Base-by-base conservation (phyloP, 2,329 filamentous ascomycete species). In the Colletotrichum trifolii region DNA sequence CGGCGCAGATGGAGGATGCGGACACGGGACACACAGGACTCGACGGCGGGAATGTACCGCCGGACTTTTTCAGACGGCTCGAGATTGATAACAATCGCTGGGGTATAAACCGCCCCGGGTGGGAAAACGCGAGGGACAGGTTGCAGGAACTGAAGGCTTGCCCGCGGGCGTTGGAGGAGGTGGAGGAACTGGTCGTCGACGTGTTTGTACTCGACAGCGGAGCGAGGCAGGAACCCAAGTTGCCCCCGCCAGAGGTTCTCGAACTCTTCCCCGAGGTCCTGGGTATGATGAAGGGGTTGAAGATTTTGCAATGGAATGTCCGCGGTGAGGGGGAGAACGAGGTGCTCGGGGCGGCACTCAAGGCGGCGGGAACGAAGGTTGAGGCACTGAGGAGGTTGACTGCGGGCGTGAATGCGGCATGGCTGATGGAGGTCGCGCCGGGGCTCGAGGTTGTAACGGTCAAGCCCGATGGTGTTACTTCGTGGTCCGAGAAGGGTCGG, bases 251-350 rank as follows among this genome's bases (percentile, higher is more conserved):
- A 1, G 25, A 34, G 1, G 1, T 63, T 1, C 53, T 46, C 17
- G n/a, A 6, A 1, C 7, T 52, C 0, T 63, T 63, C 6, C 45
- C 15, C 12, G 46, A 57, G 3, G 54, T 58, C 0, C 17, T 58
- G 46, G 12, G 45, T 0, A 42, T 4, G 11, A 63, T 58, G 60
- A n/a, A 3, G 15, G 39, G 34, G 0, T 3, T 63, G 54, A 35
- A 15, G 12, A 63, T 7, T 54, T 10, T 63, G 1, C 45, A 63
- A 8, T 63, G 54, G 60, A 38, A 12, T 2, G 8, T 63, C 2
- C 3, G 53, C 2, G 53, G 33, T 0, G 38, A 13, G n/a, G 40
- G 52, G 1, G 45, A 46, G 60, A 63, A 63, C 34, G 4, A 11
- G 3, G 54, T 11, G 11, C 36, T 58, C 5, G 38, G 35, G 1